A percentile compares a stretch with the other conserved stretches of the same genome.
Evolutionary conservation across 768 basidiomycete species (phyloP).

Genomic region (Phaeotremella fagi): DNA sequence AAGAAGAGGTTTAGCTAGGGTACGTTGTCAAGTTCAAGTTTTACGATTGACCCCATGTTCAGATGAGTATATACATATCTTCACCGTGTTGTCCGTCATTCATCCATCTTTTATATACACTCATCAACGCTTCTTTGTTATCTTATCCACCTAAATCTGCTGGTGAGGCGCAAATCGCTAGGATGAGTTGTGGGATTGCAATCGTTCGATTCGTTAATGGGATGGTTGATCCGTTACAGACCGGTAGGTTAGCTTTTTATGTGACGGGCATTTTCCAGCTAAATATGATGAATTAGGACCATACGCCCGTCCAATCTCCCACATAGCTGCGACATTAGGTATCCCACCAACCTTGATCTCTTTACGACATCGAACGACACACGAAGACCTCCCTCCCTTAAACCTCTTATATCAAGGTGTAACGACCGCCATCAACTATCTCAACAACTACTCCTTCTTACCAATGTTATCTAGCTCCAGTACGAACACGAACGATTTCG

Average conservation of each 20-base stretch:
- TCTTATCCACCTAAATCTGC: slow-evolving; percentile 17
- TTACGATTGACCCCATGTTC: background rate
- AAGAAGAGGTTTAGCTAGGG: slow-evolving; percentile 36
- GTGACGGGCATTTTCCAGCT: background rate
- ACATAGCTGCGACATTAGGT: slow-evolving; percentile 78
- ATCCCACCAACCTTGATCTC: slow-evolving; percentile 87
- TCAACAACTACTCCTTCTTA: slow-evolving; percentile 52
- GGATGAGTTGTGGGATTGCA: slow-evolving; percentile 74
- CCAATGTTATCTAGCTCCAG: slow-evolving; percentile 58
- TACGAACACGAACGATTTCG: no score
- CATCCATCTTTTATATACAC: slow-evolving; percentile 39
- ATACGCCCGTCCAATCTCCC: slow-evolving; percentile 84
- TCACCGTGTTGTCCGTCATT: slow-evolving; percentile 45
- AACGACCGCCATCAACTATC: slow-evolving; percentile 21
- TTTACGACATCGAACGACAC: slow-evolving; percentile 88
- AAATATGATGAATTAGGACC: slow-evolving; percentile 50
- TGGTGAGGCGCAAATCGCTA: slow-evolving; percentile 49
- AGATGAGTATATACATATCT: slow-evolving; percentile 43
- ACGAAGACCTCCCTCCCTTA: slow-evolving; percentile 86
- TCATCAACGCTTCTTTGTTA: slow-evolving; percentile 36
- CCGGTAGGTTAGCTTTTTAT: slow-evolving; percentile 47
- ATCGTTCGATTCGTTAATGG: slow-evolving; percentile 89
- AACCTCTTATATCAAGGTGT: slow-evolving; percentile 69
- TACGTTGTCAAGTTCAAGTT: slow-evolving; percentile 2
- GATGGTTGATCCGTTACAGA: slow-evolving; percentile 88